Evolutionary conservation across 169 alveolate genomes (phyloP), one percentile per base, ranked within the genome.

Genomic region (Cryptosporidium felis): DNA sequence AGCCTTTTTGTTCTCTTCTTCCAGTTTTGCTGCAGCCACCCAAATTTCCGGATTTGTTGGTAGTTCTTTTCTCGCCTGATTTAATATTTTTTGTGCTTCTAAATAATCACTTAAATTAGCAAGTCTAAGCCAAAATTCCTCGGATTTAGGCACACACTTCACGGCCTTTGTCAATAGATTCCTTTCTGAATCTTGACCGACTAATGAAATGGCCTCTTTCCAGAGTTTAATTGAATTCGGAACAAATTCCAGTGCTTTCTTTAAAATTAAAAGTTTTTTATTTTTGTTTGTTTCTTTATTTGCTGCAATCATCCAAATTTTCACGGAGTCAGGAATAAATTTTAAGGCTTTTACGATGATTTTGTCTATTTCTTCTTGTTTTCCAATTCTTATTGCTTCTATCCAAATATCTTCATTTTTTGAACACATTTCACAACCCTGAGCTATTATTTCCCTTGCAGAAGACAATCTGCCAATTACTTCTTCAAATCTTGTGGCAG

Each of bases 401-500:
- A 97, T 91, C 99, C 99, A 98, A 12, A 98, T 94, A 93, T 98
- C 99, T 82, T 98, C 99, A 82, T 93, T 94, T 82, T 96, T 94
- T 36, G 99, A 98, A 88, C 99, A 97, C 60, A 95, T 92, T 88
- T 94, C 92, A 60, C 99, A 96, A 18, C 99, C 99, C 80, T 97
- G 91, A 0, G 96, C 95, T 41, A 98, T 94, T 34, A 98, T 90
- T 89, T 97, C 98, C 53, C 98, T 94, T 28, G 99, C 99, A 30
- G 95, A 95, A 44, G 96, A 90, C 80, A 96, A 63, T 80, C 97
- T 95, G 42, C 96, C 96, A 81, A 80, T 98, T 44, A 96, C 89
- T 80, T 97, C 99, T 88, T 98, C 99, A 74, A 98, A 89, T 41
- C 99, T 93, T 21, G 99, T 99, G 18, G 99, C 99, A 26, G 99